Evolutionary conservation across 2,329 filamentous ascomycete genomes (phyloP), one percentile per base, ranked within the genome.

Genomic region (Ceratocystis harringtonii): DNA sequence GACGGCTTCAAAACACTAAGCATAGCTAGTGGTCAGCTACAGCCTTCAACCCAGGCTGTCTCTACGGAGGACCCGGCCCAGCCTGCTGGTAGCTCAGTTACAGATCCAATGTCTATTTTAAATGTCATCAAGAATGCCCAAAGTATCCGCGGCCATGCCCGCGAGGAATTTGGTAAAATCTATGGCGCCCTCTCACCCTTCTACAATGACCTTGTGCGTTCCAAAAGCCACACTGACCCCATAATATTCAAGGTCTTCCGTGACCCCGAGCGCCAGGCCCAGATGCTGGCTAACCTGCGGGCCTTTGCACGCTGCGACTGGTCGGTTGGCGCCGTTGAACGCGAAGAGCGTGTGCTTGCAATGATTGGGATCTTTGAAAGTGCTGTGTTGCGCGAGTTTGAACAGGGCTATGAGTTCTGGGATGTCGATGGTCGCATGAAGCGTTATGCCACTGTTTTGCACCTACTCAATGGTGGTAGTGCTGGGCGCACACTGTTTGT

Each of bases 361-460:
- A 91, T 95, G 81, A 83, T 87, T 69, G 81, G 81, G 45, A 86
- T 94, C 67, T 99, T 99, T 71, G 92, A 97, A 75, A 91, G 87
- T 66, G 91, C 92, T 2, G 92, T 95, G 2, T 77, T 96, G 63
- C 83, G 88, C 61, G 94, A 99, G 73, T 99, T 99, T 70, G 89
- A 95, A 74, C 88, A 94, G 72, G 94, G 90, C 3, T 95, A 95
- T 70, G 90, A 94, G 73, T 86, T 85, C 55, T 89, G 88, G 77
- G 92, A 99, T 73, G 85, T 95, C 64, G 88, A 95, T 69, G 91
- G 90, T 1, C 81, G 86, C 64, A 96, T 97, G 92, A 85, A 82
- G 70, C 84, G 88, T 71, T 97, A 96, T 74, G 92, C 92, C 1
- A 85, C 90, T 70, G 91, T 99, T 17, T 77, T 99, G 66, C 85